These are phyloP conservation scores for Talaromyces pinophilus DNA, from an alignment of 2,329 filamentous ascomycete genomes.

Conservation along the genomic window DNA sequence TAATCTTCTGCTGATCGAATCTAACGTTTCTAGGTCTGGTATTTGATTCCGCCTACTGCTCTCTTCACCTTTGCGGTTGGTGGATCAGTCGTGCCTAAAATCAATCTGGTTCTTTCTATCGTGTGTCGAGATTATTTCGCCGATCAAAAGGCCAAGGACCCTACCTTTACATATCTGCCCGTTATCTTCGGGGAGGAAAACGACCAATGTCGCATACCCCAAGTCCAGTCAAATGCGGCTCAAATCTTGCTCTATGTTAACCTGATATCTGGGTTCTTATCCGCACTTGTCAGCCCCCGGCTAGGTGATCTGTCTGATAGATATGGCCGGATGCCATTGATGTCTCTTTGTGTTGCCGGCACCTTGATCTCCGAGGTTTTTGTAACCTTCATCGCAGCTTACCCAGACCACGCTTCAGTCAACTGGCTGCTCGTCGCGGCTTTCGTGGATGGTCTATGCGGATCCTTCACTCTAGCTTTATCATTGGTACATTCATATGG, in stretches of 20 bases:
- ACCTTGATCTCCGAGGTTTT: constrained; percentile 72
- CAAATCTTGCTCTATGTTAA: constrained; percentile 76
- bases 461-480: constrained; percentile 84
- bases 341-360: constrained; percentile 73
- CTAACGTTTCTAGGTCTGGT: constrained; percentile 63
- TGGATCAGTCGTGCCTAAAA: constrained; percentile 78
- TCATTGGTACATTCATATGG: constrained; percentile 82
- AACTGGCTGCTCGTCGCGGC: constrained; percentile 77
- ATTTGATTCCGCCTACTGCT: constrained; percentile 78
- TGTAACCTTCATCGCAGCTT: constrained; percentile 75
- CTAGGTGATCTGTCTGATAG: constrained; percentile 84
- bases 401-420: constrained; percentile 71
- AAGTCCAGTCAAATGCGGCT: constrained; percentile 74
- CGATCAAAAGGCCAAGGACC: constrained; percentile 62
- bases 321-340: constrained; percentile 73
- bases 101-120: constrained; percentile 81
- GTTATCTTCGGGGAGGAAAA: constrained; percentile 70
- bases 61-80: constrained; percentile 85
- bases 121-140: constrained; percentile 82
- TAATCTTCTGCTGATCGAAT: neutral
- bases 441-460: constrained; percentile 77
- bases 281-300: constrained; percentile 78
- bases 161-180: constrained; percentile 61
- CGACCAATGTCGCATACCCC: constrained; percentile 74
- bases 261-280: constrained; percentile 72